phyloP scores from a whole-genome alignment of 495 filamentous ascomycete genomes.

The Chaetomium tenue region DNA sequence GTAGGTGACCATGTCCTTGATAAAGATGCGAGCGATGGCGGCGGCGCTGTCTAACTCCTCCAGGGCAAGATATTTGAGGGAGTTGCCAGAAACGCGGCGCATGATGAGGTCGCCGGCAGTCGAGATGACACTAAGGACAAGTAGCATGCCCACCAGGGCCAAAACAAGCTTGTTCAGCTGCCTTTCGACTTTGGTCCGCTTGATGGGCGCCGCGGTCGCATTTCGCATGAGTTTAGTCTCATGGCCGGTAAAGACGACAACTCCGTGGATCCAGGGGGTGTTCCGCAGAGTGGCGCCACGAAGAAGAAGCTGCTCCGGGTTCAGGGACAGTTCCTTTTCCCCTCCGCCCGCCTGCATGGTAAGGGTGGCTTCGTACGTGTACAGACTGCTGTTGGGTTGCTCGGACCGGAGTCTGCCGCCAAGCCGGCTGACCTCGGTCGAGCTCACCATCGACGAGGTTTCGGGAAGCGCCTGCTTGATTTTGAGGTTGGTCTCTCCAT shows the following conservation, averaged over 20 bases:
- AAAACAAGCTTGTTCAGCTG: conserved; percentile 92
- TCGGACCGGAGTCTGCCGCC: conserved; percentile 88
- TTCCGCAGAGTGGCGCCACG: conserved; percentile 93
- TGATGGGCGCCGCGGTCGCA: conserved; percentile 95
- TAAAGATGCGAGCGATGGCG: conserved; percentile 73
- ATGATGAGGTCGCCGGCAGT: conserved; percentile 88
- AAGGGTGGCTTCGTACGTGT: conserved; percentile 96
- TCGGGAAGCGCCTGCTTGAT: conserved; percentile 98
- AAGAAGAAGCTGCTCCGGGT: conserved; percentile 68
- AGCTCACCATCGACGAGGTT: conserved; percentile 82
- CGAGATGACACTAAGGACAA: conserved; percentile 80
- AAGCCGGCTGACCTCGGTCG: conserved; percentile 79
- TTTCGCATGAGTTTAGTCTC: conserved; percentile 99
- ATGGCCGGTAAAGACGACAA: conserved; percentile 97
- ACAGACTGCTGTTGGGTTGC: conserved; percentile 97
- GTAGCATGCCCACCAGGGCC: conserved; percentile 79
- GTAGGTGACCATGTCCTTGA: conserved; percentile 94
- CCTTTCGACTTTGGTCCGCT: conserved; percentile 90
- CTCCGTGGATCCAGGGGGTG: conserved; percentile 95
- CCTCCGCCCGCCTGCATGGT: conserved; percentile 91
- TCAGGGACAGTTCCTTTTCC: conserved; percentile 86
- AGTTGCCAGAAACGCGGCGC: conserved; percentile 55
- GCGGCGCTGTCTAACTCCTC: conserved; percentile 41
- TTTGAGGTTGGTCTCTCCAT: conserved; percentile 98
- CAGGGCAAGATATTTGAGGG: conserved; percentile 71